These are phyloP conservation scores for Teratosphaeria gauchensis DNA, from an alignment of 2,329 filamentous ascomycete species.

Conservation along the genomic window DNA sequence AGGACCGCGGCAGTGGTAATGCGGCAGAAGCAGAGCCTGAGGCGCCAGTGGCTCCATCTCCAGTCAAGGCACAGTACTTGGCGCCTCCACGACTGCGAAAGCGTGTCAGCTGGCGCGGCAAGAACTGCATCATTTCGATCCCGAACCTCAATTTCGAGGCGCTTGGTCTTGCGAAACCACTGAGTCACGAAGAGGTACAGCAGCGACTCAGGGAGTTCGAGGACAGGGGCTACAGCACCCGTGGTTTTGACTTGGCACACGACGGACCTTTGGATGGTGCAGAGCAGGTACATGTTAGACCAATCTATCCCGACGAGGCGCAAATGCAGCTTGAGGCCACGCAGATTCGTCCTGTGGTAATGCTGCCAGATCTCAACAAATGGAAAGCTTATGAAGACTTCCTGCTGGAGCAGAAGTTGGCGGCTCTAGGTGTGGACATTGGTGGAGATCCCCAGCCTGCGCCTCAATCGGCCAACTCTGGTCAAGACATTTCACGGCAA, in stretches of 20 bases:
- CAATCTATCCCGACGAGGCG: conserved; percentile 55
- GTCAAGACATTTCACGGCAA: conserved; percentile 55
- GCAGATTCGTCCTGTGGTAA: conserved; percentile 48
- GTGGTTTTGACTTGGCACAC: conserved; percentile 56
- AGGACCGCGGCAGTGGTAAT: not conserved
- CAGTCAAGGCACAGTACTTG: conserved; percentile 5
- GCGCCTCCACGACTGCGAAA: conserved; percentile 32
- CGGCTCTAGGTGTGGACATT: conserved; percentile 77
- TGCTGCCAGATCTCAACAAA: conserved; percentile 59
- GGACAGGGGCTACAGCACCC: conserved; percentile 57
- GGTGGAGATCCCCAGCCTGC: conserved; percentile 57
- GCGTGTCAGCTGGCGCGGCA: conserved; percentile 37
- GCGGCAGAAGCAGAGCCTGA: conserved; percentile 1
- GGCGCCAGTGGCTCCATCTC: conserved; percentile 1
- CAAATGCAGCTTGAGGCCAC: conserved; percentile 11
- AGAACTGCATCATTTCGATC: conserved; percentile 36
- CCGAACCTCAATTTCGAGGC: conserved; percentile 34
- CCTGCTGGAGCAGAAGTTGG: conserved; percentile 81
- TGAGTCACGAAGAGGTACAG: conserved; percentile 44
- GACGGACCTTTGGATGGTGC: conserved; percentile 11
- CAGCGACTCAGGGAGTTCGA: conserved; percentile 58
- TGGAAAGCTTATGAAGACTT: conserved; percentile 75
- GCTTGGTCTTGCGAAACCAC: conserved; percentile 33
- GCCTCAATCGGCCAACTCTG: conserved; percentile 41
- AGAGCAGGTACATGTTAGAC: conserved; percentile 48